Evolutionary conservation across 2,329 filamentous ascomycete genomes (phyloP).

Genomic region (Neonectria magnoliae): DNA sequence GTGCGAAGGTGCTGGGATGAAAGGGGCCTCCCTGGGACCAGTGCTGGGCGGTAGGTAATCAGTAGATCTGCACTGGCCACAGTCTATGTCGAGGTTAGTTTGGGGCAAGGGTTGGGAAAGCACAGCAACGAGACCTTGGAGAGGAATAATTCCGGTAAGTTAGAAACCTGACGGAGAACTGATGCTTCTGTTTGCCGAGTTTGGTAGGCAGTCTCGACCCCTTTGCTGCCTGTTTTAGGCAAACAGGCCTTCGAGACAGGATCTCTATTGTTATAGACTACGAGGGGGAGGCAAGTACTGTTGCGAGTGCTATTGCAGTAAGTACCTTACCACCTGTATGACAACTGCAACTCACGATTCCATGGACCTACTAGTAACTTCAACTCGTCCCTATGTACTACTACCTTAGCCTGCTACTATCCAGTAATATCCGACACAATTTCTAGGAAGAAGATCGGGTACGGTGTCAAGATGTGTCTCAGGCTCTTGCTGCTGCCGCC

Average conservation of each 20-base stretch:
- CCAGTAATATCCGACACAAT: no score
- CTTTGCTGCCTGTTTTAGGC: background rate
- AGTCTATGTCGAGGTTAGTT: slow-evolving; percentile 21
- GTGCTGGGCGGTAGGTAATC: slow-evolving; percentile 22
- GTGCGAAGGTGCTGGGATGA: slow-evolving; percentile 12
- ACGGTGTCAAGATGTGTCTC: background rate
- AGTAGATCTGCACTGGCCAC: slow-evolving; percentile 27
- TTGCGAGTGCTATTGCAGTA: background rate
- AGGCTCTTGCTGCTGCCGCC: background rate
- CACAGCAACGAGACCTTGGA: slow-evolving; percentile 6
- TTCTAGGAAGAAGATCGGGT: background rate
- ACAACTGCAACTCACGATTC: no score
- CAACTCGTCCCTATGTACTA: background rate
- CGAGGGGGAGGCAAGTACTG: background rate
- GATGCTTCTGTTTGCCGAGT: background rate
- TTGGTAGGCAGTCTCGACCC: background rate
- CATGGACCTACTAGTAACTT: no score
- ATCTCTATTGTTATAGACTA: background rate
- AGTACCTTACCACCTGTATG: no score
- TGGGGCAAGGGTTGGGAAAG: slow-evolving; percentile 13
- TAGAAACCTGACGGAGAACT: background rate
- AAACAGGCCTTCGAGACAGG: background rate
- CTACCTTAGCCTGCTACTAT: no score
- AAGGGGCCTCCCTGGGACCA: slow-evolving; percentile 12
- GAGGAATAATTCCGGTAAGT: background rate